Base-by-base conservation (phyloP, 2,329 filamentous ascomycete species). In the Penicillium capsulatum region DNA sequence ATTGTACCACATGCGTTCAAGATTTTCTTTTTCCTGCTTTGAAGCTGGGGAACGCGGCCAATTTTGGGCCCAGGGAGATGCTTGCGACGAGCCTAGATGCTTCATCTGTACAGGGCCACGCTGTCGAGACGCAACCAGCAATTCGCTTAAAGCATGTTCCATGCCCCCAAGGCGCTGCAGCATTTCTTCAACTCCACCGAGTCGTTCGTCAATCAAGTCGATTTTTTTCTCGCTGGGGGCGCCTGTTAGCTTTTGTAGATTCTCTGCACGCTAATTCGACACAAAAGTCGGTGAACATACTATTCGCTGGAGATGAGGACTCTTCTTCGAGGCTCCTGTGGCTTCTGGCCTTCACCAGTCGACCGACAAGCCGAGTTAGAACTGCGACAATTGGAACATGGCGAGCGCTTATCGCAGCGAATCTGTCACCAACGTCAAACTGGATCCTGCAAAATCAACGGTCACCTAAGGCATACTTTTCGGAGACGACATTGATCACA, bases 211-310 rank as follows among this genome's bases (percentile, higher is more conserved):
- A 35, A 77, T 75, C 9, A 69, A 53, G 44, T 76, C 73, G 34
- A 77, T 73, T 54, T 76, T 75, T 50, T 64, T 70, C 52, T 77
- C 74, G 56, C 71, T 75, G 31, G 11, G 17, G 11, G 7, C 22
- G n/a, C n/a, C n/a, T n/a, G n/a, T 24, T 24, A 24, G 11, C 11
- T 24, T 7, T 7, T 24, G 22, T 24, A 24, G 7, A 11, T 24
- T 24, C 22, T 24, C 11, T 24, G 22, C n/a, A n/a, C n/a, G n/a
- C n/a, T n/a, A n/a, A n/a, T n/a, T n/a, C n/a, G n/a, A n/a, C n/a
- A n/a, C n/a, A n/a, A n/a, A n/a, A n/a, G n/a, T n/a, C n/a, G n/a
- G n/a, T n/a, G n/a, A n/a, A n/a, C 64, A 33, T 58, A 68, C 66
- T 69, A 69, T 51, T 67, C 58, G 49, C 59, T 62, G 4, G 66